Percentiles rank a stretch among this genome's conserved stretches.
Conservation (phyloP, 306 rosid genomes). For the Sicyos baderoa region DNA sequence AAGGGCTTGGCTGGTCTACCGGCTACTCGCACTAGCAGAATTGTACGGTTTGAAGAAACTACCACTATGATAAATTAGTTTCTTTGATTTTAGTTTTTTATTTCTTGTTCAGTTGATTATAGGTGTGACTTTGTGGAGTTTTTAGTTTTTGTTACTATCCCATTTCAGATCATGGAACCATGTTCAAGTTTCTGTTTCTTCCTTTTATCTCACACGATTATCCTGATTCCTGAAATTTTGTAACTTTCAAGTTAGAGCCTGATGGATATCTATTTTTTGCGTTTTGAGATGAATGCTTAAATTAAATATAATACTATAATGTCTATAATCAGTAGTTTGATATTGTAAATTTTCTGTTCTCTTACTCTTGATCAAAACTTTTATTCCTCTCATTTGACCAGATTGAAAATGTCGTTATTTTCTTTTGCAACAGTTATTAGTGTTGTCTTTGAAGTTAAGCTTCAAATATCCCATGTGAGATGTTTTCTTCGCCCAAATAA, state of each 20-base stretch:
- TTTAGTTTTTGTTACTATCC: background rate
- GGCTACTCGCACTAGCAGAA: slow-evolving; percentile 25
- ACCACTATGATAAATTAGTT: background rate
- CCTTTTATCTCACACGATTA: background rate
- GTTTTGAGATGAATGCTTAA: background rate
- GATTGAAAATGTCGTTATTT: background rate
- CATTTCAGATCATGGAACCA: background rate
- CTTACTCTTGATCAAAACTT: slow-evolving; percentile 3
- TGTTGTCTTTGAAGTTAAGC: background rate
- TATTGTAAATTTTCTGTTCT: background rate
- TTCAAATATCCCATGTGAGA: slow-evolving; percentile 5
- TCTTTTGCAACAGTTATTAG: background rate
- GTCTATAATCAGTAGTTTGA: background rate
- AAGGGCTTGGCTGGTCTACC: slow-evolving; percentile 27
- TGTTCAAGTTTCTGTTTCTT: background rate
- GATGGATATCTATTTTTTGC: background rate
- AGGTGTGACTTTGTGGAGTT: slow-evolving; percentile 1
- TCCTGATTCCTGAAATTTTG: background rate
- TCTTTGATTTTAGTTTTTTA: background rate
- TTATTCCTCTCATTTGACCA: background rate
- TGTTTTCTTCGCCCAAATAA: background rate
- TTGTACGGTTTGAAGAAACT: slow-evolving; percentile 24
- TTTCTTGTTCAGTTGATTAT: background rate
- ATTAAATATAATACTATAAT: background rate
- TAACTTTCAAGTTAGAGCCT: background rate